Conservation (phyloP, 228 moss, liverwort and hornwort genomes). For the Sphagnum magellanicum region DNA sequence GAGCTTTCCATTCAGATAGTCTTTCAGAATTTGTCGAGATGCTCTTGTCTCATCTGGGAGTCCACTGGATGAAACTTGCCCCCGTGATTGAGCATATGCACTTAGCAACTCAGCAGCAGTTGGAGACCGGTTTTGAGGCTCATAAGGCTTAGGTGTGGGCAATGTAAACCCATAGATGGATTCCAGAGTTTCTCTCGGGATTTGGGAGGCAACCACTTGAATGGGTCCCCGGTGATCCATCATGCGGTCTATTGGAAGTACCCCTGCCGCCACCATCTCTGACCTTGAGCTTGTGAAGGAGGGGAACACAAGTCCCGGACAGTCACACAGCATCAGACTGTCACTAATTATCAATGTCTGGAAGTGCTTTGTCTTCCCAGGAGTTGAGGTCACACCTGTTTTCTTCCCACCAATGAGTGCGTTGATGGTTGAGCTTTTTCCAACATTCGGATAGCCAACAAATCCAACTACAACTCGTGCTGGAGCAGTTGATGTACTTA, state of each 20-base stretch:
- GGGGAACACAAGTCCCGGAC: constrained; percentile 93
- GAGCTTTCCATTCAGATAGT: constrained; percentile 82
- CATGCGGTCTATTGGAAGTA: constrained; percentile 87
- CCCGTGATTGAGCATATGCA: constrained; percentile 74
- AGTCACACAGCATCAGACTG: constrained; percentile 86
- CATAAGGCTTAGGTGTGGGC: constrained; percentile 75
- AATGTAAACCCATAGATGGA: constrained; percentile 65
- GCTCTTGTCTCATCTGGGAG: constrained; percentile 91
- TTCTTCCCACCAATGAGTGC: constrained; percentile 92
- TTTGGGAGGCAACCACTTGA: constrained; percentile 79
- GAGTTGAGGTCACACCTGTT: constrained; percentile 95
- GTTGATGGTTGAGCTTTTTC: constrained; percentile 96
- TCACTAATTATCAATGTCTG: constrained; percentile 92
- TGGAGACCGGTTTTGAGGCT: constrained; percentile 61
- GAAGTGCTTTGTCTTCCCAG: constrained; percentile 96
- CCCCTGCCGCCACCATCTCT: constrained; percentile 97
- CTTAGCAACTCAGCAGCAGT: constrained; percentile 81
- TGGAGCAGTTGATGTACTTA: constrained; percentile 22
- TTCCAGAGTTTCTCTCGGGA: constrained; percentile 61
- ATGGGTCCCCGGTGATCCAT: constrained; percentile 93
- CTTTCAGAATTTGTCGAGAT: constrained; percentile 80
- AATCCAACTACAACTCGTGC: constrained; percentile 88
- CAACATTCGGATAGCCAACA: constrained; percentile 98
- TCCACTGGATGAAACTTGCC: constrained; percentile 80
- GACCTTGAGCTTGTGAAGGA: constrained; percentile 88